phyloP scores from a whole-genome alignment of 352 stramenopile species.

The Phytopythium aichiense region DNA sequence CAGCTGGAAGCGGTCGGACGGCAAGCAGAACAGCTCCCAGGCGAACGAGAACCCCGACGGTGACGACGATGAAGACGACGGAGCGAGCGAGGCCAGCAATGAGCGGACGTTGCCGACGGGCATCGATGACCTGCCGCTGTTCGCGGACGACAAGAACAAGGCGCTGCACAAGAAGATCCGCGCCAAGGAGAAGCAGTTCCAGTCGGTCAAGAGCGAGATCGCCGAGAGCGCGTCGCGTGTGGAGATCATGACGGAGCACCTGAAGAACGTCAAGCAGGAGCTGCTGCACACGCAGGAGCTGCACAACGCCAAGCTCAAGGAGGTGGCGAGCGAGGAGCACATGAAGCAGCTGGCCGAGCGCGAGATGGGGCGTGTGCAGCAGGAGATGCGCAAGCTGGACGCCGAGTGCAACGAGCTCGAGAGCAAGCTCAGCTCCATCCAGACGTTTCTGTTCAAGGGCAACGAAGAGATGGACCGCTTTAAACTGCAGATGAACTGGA shows the following conservation, averaged over 20 bases:
- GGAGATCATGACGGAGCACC: constrained; percentile 93
- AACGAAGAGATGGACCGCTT: constrained; percentile 95
- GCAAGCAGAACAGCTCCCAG: constrained; percentile 21
- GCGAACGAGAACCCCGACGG: constrained; percentile 20
- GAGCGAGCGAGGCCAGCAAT: constrained; percentile 21
- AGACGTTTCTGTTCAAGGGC: constrained; percentile 90
- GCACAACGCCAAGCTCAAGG: constrained; percentile 89
- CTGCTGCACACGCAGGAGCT: constrained; percentile 93
- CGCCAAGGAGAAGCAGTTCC: constrained; percentile 65
- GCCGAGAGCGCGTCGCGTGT: constrained; percentile 87
- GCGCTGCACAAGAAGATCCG: constrained; percentile 76
- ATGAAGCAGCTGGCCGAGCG: constrained; percentile 88
- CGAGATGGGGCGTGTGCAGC: constrained; percentile 81
- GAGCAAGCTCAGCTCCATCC: constrained; percentile 82
- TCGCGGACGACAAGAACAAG: constrained; percentile 87
- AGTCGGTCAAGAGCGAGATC: constrained; percentile 63
- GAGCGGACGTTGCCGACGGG: constrained; percentile 55
- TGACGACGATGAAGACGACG: constrained; percentile 15
- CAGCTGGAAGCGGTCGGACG: constrained; percentile 65
- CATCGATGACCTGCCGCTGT: constrained; percentile 87
- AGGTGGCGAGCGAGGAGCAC: constrained; percentile 93
- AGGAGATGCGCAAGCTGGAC: constrained; percentile 72
- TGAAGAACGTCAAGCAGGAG: constrained; percentile 96
- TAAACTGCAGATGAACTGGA: constrained; percentile 97
- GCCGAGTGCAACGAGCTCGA: constrained; percentile 74